phyloP scores from a whole-genome alignment of 345 rosid genomes.

The Eucalyptus cladocalyx region DNA sequence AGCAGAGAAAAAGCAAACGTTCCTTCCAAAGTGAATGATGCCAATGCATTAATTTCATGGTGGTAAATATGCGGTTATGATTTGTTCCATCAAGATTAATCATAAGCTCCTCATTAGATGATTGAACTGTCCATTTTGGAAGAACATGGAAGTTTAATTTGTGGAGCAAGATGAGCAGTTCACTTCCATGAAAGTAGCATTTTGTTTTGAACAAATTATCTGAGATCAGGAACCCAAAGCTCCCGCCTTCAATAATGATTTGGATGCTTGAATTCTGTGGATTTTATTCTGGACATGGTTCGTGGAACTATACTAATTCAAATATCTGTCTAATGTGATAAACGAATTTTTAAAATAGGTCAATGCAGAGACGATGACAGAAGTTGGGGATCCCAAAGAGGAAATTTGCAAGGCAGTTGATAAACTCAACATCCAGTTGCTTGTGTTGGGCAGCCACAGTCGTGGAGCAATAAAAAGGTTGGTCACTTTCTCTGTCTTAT shows the following conservation, averaged over 20 bases:
- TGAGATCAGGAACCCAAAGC: neutral
- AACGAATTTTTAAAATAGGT: constrained; percentile 11
- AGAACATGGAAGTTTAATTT: neutral
- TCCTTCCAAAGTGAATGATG: neutral
- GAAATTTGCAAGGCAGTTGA: constrained; percentile 31
- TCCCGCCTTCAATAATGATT: neutral
- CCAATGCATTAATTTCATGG: neutral
- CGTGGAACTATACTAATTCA: neutral
- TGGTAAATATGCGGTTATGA: neutral
- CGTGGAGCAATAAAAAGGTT: constrained; percentile 51
- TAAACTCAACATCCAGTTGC: constrained; percentile 26
- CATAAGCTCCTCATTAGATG: neutral
- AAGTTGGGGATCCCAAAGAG: constrained; percentile 33
- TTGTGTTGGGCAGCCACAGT: constrained; percentile 39
- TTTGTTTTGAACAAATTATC: neutral
- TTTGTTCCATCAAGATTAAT: neutral
- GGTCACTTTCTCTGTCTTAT: neutral
- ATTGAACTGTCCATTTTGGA: neutral
- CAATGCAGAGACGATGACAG: constrained; percentile 31
- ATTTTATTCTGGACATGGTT: neutral
- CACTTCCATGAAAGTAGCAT: neutral
- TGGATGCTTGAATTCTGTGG: neutral
- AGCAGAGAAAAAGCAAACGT: neutral
- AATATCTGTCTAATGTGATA: neutral
- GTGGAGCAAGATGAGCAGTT: neutral